Percentiles rank a stretch among this genome's conserved stretches.
Evolutionary conservation across 1,139 yeast genomes (phyloP).

Genomic region (Saccharomyces hybrid): DNA sequence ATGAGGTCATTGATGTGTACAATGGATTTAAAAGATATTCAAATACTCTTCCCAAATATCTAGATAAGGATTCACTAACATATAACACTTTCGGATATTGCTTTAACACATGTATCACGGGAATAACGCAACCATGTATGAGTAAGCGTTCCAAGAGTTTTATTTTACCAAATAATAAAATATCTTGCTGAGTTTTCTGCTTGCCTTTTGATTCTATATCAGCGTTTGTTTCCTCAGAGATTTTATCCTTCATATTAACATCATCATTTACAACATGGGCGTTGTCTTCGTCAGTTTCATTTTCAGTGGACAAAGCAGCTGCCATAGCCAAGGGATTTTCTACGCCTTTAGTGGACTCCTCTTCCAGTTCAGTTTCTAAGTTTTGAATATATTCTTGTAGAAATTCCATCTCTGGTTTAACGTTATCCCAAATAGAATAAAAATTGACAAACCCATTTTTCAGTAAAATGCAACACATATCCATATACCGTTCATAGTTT

Average conservation of each 20-base stretch:
- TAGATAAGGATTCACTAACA: slow-evolving; percentile 46
- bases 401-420: slow-evolving; percentile 38
- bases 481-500: slow-evolving; percentile 32
- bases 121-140: slow-evolving; percentile 57
- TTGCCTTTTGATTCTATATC: slow-evolving; percentile 5
- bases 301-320: slow-evolving; percentile 71
- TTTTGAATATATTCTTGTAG: slow-evolving; percentile 37
- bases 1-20: slow-evolving; percentile 20
- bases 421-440: slow-evolving; percentile 50
- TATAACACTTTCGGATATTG: slow-evolving; percentile 57
- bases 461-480: slow-evolving; percentile 49
- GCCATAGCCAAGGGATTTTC: slow-evolving; percentile 83
- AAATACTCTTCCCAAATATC: slow-evolving; percentile 44
- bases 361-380: slow-evolving; percentile 48
- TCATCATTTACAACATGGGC: slow-evolving; percentile 14
- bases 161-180: slow-evolving; percentile 12
- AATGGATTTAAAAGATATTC: slow-evolving; percentile 47
- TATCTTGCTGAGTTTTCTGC: slow-evolving; percentile 1
- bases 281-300: slow-evolving; percentile 35
- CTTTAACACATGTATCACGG: slow-evolving; percentile 52
- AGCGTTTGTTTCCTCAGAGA: neutral
- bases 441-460: slow-evolving; percentile 63
- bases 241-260: slow-evolving; percentile 4
- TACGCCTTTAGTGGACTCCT: slow-evolving; percentile 53
- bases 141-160: slow-evolving; percentile 48